Conservation (phyloP, 768 basidiomycete species). For the Amanita polypyramis region DNA sequence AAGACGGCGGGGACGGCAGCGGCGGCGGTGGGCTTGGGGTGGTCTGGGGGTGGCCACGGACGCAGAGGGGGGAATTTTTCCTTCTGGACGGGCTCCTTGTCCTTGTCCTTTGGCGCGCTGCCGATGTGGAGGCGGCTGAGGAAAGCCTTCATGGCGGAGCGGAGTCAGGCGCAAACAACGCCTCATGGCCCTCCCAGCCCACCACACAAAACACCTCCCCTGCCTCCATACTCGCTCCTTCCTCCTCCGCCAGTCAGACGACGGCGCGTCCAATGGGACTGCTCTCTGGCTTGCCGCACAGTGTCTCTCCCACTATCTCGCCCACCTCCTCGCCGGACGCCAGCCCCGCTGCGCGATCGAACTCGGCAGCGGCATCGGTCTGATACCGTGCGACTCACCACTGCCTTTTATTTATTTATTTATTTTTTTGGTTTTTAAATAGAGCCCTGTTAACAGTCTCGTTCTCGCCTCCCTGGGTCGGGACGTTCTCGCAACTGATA, state of each 20-base stretch:
- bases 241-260: conserved; percentile 42
- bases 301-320: no score
- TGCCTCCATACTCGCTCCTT: conserved; percentile 29
- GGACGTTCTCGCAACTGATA: conserved; percentile 71
- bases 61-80: conserved; percentile 65
- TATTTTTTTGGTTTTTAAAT: no score
- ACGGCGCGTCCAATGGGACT: conserved; percentile 54
- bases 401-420: no score
- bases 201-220: conserved; percentile 53
- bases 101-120: conserved; percentile 55
- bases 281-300: no score
- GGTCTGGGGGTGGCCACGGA: conserved; percentile 51
- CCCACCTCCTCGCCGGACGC: conserved; percentile 80
- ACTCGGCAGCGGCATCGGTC: conserved; percentile 79
- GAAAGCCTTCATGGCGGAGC: conserved; percentile 67
- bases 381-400: no score
- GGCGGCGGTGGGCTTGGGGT: conserved; percentile 25
- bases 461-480: conserved; percentile 37
- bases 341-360: conserved; percentile 46
- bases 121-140: conserved; percentile 66
- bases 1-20: conserved; percentile 39
- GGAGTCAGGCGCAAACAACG: background rate
- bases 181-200: conserved; percentile 33
- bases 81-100: conserved; percentile 32
- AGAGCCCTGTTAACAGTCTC: conserved; percentile 9